phyloP scores from a whole-genome alignment of 805 yeast genomes.

The Yarrowia yakushimensis region DNA sequence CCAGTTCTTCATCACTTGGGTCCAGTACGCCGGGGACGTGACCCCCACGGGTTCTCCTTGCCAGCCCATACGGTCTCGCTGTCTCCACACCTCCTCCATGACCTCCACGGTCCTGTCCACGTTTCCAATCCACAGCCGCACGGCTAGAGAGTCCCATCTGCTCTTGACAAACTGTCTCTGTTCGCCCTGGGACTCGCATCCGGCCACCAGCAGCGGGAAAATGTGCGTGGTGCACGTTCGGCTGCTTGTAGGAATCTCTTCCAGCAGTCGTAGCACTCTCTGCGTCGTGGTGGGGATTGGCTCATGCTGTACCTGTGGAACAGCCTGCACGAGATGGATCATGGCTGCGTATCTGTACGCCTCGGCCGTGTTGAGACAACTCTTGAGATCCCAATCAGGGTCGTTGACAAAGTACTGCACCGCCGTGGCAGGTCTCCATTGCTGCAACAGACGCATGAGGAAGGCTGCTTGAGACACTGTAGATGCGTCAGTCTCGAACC shows the following conservation, averaged over 20 bases:
- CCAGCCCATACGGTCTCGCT: constrained; percentile 49
- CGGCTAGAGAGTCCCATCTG: constrained; percentile 54
- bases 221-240: constrained; percentile 58
- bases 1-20: constrained; percentile 69
- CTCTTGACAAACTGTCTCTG: constrained; percentile 60
- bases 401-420: constrained; percentile 40
- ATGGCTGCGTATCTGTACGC: constrained; percentile 61
- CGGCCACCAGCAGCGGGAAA: constrained; percentile 60
- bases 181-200: constrained; percentile 61
- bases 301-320: constrained; percentile 60
- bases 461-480: constrained; percentile 52
- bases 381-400: constrained; percentile 52
- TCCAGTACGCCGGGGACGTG: constrained; percentile 59
- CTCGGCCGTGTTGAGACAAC: constrained; percentile 67
- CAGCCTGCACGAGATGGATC: constrained; percentile 63
- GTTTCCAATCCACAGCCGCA: constrained; percentile 62
- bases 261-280: constrained; percentile 55
- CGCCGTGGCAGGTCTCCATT: constrained; percentile 54
- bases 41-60: constrained; percentile 35
- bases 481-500: constrained; percentile 43
- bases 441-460: constrained; percentile 49
- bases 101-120: constrained; percentile 64
- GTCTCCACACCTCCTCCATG: constrained; percentile 66
- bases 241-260: constrained; percentile 59
- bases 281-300: constrained; percentile 56